Base-by-base conservation (phyloP, 345 rosid genomes). In the Physaria fendleri region DNA sequence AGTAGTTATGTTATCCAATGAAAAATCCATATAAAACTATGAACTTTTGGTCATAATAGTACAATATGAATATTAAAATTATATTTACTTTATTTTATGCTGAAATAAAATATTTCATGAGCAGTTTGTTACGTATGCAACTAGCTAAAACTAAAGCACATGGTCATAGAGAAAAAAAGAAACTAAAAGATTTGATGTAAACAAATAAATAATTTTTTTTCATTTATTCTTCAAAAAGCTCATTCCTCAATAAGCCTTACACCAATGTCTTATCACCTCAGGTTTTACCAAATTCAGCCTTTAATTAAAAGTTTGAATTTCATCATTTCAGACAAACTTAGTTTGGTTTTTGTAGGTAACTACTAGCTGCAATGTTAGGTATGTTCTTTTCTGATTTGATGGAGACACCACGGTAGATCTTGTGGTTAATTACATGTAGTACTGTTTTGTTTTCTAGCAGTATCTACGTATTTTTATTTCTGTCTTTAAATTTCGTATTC, bases 191-290 rank as follows among this genome's bases (percentile, higher is more conserved):
- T 23, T 66, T 66, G 59, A 66, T 40, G 71, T 40, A 66, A 30
- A 30, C n/a, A n/a, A 48, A 56, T 37, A 8, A n/a, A n/a, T n/a
- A n/a, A n/a, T n/a, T n/a, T n/a, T n/a, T n/a, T 46, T 30, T 52
- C 15, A 14, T 53, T 43, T 32, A 47, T 45, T 65, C 38, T 35
- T 28, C 57, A 67, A 42, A 49, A 50, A 50, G 59, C 66, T 39
- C 66, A 51, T 67, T 59, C 66, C 72, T 67, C 66, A 59, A 67
- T 50, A 59, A 67, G 66, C 66, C 66, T 59, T 67, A 67, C 72
- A 59, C 72, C 23, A 16, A 58, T 5, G 65, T 67, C 71, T 32
- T 67, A 59, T 59, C 72, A 59, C 66, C 59, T 53, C 37, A 4
- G 17, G 16, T 41, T 59, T 49, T 33, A 50, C 72, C 60, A 17